Base-by-base conservation (phyloP, 2,329 filamentous ascomycete genomes). In the Pseudogymnoascus sp. region DNA sequence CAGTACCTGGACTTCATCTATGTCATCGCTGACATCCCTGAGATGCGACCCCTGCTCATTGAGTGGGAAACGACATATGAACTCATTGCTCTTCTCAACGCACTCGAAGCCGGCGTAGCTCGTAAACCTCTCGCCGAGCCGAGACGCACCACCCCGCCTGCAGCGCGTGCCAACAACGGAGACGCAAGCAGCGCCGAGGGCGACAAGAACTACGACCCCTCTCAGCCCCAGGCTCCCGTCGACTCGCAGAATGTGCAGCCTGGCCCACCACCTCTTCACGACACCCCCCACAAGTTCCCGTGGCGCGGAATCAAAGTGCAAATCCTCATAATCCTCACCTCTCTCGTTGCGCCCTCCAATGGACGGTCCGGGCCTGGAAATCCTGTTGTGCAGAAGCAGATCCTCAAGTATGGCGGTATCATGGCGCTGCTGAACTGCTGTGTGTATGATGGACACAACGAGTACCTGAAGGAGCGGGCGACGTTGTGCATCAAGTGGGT, bases 1-100 rank as follows among this genome's bases (percentile, higher is more conserved):
- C 93, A 97, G 74, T 96, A 96, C 71, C 84, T 97, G 1, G 93
- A 97, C 69, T 96, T 97, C 73, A 89, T 97, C 61, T 91, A 89
- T 14, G 93, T 95, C 0, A 84, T 96, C 28, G 92, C 91, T 0
- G 93, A 96, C 71, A 89, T 93, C 69, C 83, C 88, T 45, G 88
- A 91, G 60, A 91, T 91, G 79, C 90, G 96, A 66, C 83, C 86
- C 43, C 88, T 96, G 65, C 83, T 97, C 40, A 90, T 96, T 59
- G 88, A 96, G 67, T 97, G 93, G 90, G 91, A 97, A 73, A 87
- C 92, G 40, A 87, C 91, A 1, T 93, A 92, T 71, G 93, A 97
- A 73, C 83, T 97, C 4, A 85, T 97, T 7, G 91, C 91, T 0
- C 79, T 97, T 2, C 84, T 97, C 45, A 90, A 90, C 69, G 91